These are phyloP conservation scores for Rehmannia glutinosa DNA, from an alignment of 257 asterid genomes.

Conservation along the genomic window DNA sequence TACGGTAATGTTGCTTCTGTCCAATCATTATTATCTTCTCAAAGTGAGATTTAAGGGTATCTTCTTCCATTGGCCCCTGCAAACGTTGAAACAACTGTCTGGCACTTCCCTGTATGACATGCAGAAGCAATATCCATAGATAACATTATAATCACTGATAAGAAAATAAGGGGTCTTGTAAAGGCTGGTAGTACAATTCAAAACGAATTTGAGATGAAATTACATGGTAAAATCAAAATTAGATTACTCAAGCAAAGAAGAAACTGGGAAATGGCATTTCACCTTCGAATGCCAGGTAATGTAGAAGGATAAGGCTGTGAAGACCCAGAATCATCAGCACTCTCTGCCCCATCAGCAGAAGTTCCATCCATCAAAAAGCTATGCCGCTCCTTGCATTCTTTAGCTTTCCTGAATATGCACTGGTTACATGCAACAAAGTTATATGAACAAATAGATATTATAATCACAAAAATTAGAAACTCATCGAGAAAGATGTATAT, in stretches of 20 bases:
- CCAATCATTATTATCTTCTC: constrained; percentile 75
- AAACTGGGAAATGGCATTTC: constrained; percentile 14
- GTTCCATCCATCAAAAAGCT: constrained; percentile 60
- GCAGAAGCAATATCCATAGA: constrained; percentile 19
- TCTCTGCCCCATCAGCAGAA: constrained; percentile 90
- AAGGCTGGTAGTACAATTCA: background rate
- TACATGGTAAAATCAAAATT: background rate
- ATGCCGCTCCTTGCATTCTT: constrained; percentile 95
- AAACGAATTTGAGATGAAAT: background rate
- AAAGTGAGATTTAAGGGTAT: constrained; percentile 83
- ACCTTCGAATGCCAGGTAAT: constrained; percentile 96
- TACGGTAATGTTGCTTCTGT: constrained; percentile 52
- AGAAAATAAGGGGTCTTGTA: background rate
- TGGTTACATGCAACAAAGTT: constrained; percentile 28
- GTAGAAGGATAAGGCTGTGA: constrained; percentile 91
- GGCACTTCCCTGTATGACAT: constrained; percentile 83
- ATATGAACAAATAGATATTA: background rate
- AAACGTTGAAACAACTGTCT: constrained; percentile 89
- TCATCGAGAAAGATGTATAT: constrained; percentile 6
- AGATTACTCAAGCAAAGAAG: constrained; percentile 11
- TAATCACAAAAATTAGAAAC: background rate
- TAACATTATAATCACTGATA: constrained; percentile 7
- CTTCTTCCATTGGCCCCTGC: constrained; percentile 99
- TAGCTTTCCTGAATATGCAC: constrained; percentile 86
- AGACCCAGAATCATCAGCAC: constrained; percentile 96